phyloP scores from a whole-genome alignment of 768 basidiomycete species.

The Auricularia cornea region DNA sequence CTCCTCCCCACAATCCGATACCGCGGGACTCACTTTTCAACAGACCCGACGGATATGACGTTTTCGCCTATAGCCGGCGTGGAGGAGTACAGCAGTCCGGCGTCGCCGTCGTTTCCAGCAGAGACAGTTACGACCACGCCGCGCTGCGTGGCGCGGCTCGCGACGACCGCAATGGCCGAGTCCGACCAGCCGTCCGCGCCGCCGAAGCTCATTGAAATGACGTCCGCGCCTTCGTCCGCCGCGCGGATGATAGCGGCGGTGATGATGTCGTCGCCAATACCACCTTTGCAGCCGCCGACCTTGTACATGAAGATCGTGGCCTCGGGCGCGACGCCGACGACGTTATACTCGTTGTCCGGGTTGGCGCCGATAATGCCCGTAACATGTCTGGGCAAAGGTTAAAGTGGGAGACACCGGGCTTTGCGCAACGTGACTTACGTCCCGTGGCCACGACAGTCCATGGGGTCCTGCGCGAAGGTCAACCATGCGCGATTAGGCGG shows the following conservation, averaged over 20 bases:
- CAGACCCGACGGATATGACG: conserved; percentile 6
- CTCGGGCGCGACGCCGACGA: conserved; percentile 29
- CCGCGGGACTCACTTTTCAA: conserved; percentile 8
- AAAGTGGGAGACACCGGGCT: background rate
- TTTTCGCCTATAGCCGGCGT: background rate
- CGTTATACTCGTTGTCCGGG: conserved; percentile 23
- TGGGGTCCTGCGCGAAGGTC: conserved; percentile 2
- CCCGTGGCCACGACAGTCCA: conserved; percentile 3
- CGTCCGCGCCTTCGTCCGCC: conserved; percentile 20
- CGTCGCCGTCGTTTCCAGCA: conserved; percentile 1
- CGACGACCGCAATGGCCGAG: conserved; percentile 1
- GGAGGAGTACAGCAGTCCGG: background rate
- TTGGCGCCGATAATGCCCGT: conserved; percentile 20
- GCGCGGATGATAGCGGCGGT: conserved; percentile 8
- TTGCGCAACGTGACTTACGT: too few relatives aligned
- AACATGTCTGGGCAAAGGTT: conserved; percentile 4
- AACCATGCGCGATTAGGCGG: conserved; percentile 16
- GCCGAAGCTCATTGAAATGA: conserved; percentile 30
- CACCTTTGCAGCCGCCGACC: conserved; percentile 15
- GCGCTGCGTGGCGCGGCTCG: background rate
- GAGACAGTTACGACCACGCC: conserved; percentile 4
- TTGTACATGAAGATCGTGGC: conserved; percentile 20
- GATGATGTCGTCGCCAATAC: conserved; percentile 15
- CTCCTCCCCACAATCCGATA: background rate
- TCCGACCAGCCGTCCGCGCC: conserved; percentile 12